These are phyloP conservation scores for Pleurozium schreberi DNA, from an alignment of 225 moss, liverwort and hornwort species.

Conservation along the genomic window DNA sequence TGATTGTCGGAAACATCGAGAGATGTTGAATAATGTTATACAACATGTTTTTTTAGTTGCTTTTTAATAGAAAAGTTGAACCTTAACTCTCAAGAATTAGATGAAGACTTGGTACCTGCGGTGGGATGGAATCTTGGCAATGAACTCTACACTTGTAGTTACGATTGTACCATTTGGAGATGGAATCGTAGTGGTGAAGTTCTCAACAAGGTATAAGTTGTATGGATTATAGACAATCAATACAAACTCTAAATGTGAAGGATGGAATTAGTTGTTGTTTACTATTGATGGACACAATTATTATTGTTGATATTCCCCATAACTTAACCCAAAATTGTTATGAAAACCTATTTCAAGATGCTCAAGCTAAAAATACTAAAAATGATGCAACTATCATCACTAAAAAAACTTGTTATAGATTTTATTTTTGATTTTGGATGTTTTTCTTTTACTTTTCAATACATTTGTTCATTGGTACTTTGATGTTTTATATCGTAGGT, in stretches of 20 bases:
- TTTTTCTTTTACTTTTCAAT: neutral
- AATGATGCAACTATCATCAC: neutral
- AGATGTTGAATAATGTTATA: neutral
- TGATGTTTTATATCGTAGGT: conserved; percentile 21
- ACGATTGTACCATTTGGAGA: conserved; percentile 75
- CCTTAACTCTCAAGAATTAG: conserved; percentile 10
- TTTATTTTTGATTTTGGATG: neutral
- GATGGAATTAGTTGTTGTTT: neutral
- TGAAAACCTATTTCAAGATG: neutral
- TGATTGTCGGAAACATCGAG: fast-evolving
- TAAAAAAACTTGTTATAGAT: neutral
- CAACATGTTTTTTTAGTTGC: neutral
- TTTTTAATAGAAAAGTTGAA: neutral
- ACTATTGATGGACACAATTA: neutral
- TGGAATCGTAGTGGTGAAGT: conserved; percentile 59
- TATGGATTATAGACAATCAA: neutral
- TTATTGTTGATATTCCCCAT: neutral
- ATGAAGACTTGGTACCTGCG: conserved; percentile 58
- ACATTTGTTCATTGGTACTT: neutral
- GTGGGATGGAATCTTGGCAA: conserved; percentile 76
- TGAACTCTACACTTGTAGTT: conserved; percentile 82
- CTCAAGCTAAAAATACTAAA: neutral
- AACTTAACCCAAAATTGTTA: neutral
- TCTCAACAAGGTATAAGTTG: conserved; percentile 39
- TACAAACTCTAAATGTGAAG: neutral